Base-by-base conservation (phyloP, 2,329 filamentous ascomycete species). In the Cladosporium colombiae region DNA sequence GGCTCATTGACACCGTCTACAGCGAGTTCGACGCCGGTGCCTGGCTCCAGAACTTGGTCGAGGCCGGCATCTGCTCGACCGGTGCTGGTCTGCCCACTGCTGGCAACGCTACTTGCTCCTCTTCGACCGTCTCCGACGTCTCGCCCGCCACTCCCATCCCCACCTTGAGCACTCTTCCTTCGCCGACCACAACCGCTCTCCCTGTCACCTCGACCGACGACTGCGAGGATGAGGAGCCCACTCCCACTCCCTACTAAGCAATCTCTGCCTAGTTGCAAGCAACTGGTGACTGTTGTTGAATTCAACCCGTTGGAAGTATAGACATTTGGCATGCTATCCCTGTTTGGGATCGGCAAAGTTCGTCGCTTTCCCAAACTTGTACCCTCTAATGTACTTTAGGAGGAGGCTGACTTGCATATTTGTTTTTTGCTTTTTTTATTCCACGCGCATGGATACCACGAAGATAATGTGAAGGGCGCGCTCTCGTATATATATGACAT, bases 11-110 rank as follows among this genome's bases (percentile, higher is more conserved):
- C 25, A 71, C 68, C 5, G 70, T 75, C 23, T 75, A 72, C 65
- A 72, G 70, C 18, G 75, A 76, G 46, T 76, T 76, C 65, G 74
- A 76, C 66, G 66, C 72, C 18, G 75, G 69, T 21, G 73, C 72
- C 31, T 77, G 75, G 74, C 69, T 77, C 52, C 67, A 71, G 65
- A 74, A 75, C 65, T 63, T 75, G 35, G 50, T 68, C 35, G 72
- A 69, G 21, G 71, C 72, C 6, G 71, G 71, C 27, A 70, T 73
- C 57, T 74, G 72, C 65, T 52, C 44, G 13, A 40, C 52, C 35
- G 44, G 23, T 25, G 62, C 62, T 23, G 62, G 63, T 31, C 55
- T 65, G 23, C 55, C 63, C 3, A 46, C 62, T 31, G 29, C 18
- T 25, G 29, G 21, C 44, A 56, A 50, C 35, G 27, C 35, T 3